phyloP scores from a whole-genome alignment of 257 asterid species.

The Nicotiana obtusifolia region DNA sequence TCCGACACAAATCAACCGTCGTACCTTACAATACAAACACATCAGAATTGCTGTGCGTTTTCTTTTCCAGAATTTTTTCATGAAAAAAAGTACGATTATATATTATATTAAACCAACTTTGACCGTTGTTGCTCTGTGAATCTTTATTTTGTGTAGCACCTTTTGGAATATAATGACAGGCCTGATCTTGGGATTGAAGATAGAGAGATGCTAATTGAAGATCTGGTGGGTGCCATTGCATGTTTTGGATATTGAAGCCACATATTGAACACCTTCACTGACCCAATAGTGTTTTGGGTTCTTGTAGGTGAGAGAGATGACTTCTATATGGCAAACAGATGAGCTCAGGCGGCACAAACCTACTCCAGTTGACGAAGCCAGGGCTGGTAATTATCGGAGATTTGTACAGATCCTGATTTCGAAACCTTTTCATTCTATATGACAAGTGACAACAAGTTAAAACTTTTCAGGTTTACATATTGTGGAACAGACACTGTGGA shows the following conservation, averaged over 20 bases:
- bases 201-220: slow-evolving; percentile 88
- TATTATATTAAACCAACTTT: not conserved
- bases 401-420: slow-evolving; percentile 3
- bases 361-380: slow-evolving; percentile 98
- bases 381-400: slow-evolving; percentile 63
- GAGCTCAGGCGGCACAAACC: slow-evolving; percentile 97
- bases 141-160: slow-evolving; percentile 54
- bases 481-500: slow-evolving; percentile 97
- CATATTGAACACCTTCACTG: not conserved
- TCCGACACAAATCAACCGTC: slow-evolving; percentile 92
- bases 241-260: not conserved
- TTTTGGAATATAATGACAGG: slow-evolving; percentile 80
- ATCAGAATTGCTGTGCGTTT: slow-evolving; percentile 74
- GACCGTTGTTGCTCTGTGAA: not conserved
- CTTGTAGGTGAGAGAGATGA: slow-evolving; percentile 79
- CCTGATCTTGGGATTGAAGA: slow-evolving; percentile 86
- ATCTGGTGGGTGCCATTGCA: slow-evolving; percentile 53
- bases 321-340: slow-evolving; percentile 97
- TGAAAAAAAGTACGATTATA: not conserved
- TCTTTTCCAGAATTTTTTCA: not conserved
- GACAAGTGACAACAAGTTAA: not conserved
- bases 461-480: slow-evolving; percentile 70
- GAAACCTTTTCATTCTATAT: not conserved
- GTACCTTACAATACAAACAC: slow-evolving; percentile 94
- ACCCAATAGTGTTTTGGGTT: slow-evolving; percentile 10